Percentiles rank a stretch among this genome's conserved stretches.
Conservation (phyloP, 2,329 filamentous ascomycete genomes). For the Ceratocystis lukuohia region DNA sequence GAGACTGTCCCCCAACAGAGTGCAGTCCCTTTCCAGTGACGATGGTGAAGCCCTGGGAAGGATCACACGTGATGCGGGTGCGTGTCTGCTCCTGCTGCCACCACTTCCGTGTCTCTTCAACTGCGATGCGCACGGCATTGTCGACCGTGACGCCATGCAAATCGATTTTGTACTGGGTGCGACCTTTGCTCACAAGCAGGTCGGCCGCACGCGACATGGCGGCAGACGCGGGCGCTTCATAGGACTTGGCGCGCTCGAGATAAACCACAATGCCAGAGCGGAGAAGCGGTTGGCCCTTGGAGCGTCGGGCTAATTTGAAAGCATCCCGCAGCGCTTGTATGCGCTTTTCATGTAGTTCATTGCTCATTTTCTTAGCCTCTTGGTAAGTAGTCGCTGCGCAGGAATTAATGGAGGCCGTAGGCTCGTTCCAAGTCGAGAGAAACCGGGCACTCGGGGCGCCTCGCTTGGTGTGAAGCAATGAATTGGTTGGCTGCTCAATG, state of each 20-base stretch:
- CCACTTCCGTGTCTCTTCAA: conserved; percentile 55
- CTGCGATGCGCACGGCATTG: conserved; percentile 68
- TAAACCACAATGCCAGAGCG: conserved; percentile 67
- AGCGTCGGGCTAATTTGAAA: conserved; percentile 32
- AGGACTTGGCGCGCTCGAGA: conserved; percentile 51
- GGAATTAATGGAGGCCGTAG: not conserved
- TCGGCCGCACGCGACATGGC: conserved; percentile 43
- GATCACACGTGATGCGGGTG: conserved; percentile 19
- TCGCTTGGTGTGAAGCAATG: not conserved
- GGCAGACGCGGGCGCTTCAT: conserved; percentile 32
- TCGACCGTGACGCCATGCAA: conserved; percentile 72
- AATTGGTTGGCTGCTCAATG: not conserved
- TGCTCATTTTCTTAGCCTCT: not conserved
- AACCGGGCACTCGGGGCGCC: not conserved
- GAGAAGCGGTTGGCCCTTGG: conserved; percentile 59
- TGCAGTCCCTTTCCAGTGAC: conserved; percentile 74
- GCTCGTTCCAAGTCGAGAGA: not conserved
- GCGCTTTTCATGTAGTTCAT: conserved; percentile 11
- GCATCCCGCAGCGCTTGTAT: conserved; percentile 27
- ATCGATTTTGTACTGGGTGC: conserved; percentile 49
- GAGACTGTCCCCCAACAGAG: conserved; percentile 60
- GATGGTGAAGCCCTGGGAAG: conserved; percentile 56
- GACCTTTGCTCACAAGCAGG: conserved; percentile 53
- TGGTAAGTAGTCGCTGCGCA: not conserved
- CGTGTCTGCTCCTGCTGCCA: conserved; percentile 36